Conservation (phyloP, 2,329 filamentous ascomycete genomes). For the Fusarium decemcellulare region DNA sequence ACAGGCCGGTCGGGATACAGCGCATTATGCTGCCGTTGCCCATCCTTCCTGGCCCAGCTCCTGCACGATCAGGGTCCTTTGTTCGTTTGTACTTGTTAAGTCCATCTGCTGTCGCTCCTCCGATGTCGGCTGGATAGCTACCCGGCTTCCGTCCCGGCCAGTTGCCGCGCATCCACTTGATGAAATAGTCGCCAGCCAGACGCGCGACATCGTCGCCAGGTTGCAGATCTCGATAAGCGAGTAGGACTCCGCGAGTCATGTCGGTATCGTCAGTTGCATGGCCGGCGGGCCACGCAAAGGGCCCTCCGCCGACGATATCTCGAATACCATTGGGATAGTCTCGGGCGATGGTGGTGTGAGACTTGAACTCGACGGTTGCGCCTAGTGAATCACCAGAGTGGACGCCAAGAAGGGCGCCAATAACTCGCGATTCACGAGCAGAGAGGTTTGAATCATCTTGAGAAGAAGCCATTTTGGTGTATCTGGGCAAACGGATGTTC, state of each 20-base stretch:
- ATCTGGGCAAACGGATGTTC: not conserved
- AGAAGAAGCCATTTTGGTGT: constrained; percentile 20
- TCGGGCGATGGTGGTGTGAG: constrained; percentile 51
- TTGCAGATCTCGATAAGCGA: constrained; percentile 55
- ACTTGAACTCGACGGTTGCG: constrained; percentile 60
- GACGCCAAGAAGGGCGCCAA: constrained; percentile 62
- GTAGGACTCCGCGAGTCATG: constrained; percentile 60
- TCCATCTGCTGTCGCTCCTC: constrained; percentile 55
- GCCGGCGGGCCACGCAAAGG: constrained; percentile 58
- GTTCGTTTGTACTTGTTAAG: constrained; percentile 48
- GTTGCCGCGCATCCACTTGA: constrained; percentile 58
- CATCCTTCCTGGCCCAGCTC: constrained; percentile 55
- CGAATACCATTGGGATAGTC: constrained; percentile 55
- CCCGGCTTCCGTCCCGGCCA: constrained; percentile 58
- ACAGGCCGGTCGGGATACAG: constrained; percentile 61
- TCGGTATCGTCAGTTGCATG: constrained; percentile 65
- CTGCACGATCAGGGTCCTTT: constrained; percentile 42
- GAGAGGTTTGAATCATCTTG: constrained; percentile 17
- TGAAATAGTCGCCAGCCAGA: constrained; percentile 55
- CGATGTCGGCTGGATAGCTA: constrained; percentile 55
- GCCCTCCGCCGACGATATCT: constrained; percentile 61
- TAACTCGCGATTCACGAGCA: constrained; percentile 47
- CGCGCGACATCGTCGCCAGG: constrained; percentile 49
- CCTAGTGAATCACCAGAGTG: constrained; percentile 64
- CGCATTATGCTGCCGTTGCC: constrained; percentile 65